phyloP scores from a whole-genome alignment of 306 rosid genomes.

The Parietaria judaica region DNA sequence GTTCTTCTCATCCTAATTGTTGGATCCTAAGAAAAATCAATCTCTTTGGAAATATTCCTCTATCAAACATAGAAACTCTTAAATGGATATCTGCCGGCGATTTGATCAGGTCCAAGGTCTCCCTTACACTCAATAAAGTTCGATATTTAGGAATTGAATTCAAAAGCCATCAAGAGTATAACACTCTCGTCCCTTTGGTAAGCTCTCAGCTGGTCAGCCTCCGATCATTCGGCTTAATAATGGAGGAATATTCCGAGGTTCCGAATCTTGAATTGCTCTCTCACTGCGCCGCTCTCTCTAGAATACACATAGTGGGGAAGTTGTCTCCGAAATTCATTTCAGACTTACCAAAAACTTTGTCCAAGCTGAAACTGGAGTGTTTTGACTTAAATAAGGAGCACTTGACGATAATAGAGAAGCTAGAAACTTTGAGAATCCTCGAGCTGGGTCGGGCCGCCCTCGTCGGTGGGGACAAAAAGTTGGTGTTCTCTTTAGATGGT shows the following conservation, averaged over 20 bases:
- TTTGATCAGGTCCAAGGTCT: background rate
- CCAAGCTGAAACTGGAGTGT: background rate
- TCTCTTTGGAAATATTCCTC: background rate
- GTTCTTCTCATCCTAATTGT: background rate
- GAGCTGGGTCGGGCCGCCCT: background rate
- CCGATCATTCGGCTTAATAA: background rate
- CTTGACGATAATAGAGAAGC: background rate
- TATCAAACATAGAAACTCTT: background rate
- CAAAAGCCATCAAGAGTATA: background rate
- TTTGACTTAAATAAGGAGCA: background rate
- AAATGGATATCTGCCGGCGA: background rate
- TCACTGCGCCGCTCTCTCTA: background rate
- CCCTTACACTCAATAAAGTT: background rate
- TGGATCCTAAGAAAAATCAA: no score
- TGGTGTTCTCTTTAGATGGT: background rate
- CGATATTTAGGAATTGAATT: background rate
- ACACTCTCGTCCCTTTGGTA: background rate
- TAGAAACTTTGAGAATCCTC: background rate
- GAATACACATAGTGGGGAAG: background rate
- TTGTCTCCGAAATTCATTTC: background rate
- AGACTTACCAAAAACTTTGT: background rate
- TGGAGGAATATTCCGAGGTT: background rate
- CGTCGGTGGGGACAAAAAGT: background rate
- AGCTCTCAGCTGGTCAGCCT: background rate
- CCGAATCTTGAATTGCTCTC: background rate